These are phyloP conservation scores for Fusarium mangiferae DNA, from an alignment of 2,329 filamentous ascomycete genomes.

Conservation along the genomic window DNA sequence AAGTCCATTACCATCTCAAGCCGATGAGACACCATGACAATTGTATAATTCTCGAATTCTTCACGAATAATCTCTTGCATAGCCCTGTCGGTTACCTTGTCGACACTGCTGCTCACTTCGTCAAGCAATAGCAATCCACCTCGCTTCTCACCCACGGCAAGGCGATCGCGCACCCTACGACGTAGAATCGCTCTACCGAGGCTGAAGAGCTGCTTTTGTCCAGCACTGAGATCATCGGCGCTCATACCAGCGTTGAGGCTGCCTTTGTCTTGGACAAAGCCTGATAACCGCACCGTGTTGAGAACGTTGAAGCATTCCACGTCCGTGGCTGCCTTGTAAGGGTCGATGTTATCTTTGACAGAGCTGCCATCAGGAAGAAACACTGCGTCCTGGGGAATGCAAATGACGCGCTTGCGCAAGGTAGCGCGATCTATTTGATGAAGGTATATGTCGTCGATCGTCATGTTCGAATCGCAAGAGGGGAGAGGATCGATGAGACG, in stretches of 20 bases:
- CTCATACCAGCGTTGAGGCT: slow-evolving; percentile 53
- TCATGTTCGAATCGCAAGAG: slow-evolving; percentile 43
- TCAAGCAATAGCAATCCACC: slow-evolving; percentile 53
- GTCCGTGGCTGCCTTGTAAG: slow-evolving; percentile 45
- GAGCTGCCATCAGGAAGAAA: slow-evolving; percentile 59
- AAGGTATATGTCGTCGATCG: slow-evolving; percentile 56
- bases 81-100: slow-evolving; percentile 53
- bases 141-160: slow-evolving; percentile 18
- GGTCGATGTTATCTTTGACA: slow-evolving; percentile 57
- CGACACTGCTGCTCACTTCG: slow-evolving; percentile 56
- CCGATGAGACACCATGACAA: slow-evolving; percentile 61
- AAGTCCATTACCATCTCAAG: slow-evolving; percentile 64
- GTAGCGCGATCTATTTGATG: slow-evolving; percentile 51
- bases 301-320: slow-evolving; percentile 51
- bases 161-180: slow-evolving; percentile 34
- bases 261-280: slow-evolving; percentile 47
- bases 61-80: slow-evolving; percentile 55
- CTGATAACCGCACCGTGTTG: slow-evolving; percentile 48
- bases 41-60: slow-evolving; percentile 60
- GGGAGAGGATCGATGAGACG: slow-evolving; percentile 54
- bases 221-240: slow-evolving; percentile 62
- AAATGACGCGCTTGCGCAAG: slow-evolving; percentile 60
- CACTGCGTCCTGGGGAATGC: slow-evolving; percentile 64
- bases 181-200: slow-evolving; percentile 68
- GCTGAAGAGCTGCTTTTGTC: slow-evolving; percentile 73